These are phyloP conservation scores for Trametes versicolor DNA, from an alignment of 1,284 basidiomycete species.

Conservation along the genomic window DNA sequence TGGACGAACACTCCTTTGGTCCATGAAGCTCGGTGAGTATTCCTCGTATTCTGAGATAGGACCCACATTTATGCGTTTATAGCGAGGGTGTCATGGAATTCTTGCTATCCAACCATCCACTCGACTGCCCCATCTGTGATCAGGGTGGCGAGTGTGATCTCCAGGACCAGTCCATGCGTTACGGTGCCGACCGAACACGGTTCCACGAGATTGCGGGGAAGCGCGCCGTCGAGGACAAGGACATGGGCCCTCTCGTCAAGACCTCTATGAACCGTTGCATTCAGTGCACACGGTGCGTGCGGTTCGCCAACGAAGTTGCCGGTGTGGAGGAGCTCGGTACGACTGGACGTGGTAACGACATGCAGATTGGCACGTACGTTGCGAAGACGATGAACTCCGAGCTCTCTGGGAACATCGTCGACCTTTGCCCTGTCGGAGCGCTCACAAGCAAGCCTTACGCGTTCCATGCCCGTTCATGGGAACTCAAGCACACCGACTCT, in stretches of 20 bases:
- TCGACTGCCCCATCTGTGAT: slow-evolving; percentile 99
- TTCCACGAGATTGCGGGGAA: slow-evolving; percentile 99
- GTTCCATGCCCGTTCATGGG: slow-evolving; percentile 98
- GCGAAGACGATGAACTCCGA: slow-evolving; percentile 99
- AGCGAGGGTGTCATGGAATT: slow-evolving; percentile 99
- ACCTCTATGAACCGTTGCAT: slow-evolving; percentile 99
- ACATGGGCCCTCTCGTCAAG: slow-evolving; percentile 98
- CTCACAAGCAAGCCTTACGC: slow-evolving; percentile 98
- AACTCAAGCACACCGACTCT: slow-evolving; percentile 98
- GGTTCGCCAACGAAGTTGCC: slow-evolving; percentile 99
- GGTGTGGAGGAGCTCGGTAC: slow-evolving; percentile 98
- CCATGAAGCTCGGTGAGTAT: slow-evolving; percentile 87
- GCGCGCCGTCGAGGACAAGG: slow-evolving; percentile 98
- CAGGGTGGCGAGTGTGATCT: slow-evolving; percentile 99
- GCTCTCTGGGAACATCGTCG: slow-evolving; percentile 96
- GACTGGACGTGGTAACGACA: slow-evolving; percentile 96
- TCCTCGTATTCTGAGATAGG: neutral
- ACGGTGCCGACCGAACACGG: slow-evolving; percentile 95
- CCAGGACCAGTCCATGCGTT: slow-evolving; percentile 99
- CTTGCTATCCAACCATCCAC: slow-evolving; percentile 95
- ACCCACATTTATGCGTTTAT: slow-evolving; percentile 35
- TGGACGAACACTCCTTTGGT: slow-evolving; percentile 96
- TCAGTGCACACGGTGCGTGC: slow-evolving; percentile 98
- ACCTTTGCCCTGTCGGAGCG: slow-evolving; percentile 97
- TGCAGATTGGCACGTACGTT: slow-evolving; percentile 99